These are phyloP conservation scores for Penicillium fimorum DNA, from an alignment of 495 filamentous ascomycete genomes.

Conservation along the genomic window DNA sequence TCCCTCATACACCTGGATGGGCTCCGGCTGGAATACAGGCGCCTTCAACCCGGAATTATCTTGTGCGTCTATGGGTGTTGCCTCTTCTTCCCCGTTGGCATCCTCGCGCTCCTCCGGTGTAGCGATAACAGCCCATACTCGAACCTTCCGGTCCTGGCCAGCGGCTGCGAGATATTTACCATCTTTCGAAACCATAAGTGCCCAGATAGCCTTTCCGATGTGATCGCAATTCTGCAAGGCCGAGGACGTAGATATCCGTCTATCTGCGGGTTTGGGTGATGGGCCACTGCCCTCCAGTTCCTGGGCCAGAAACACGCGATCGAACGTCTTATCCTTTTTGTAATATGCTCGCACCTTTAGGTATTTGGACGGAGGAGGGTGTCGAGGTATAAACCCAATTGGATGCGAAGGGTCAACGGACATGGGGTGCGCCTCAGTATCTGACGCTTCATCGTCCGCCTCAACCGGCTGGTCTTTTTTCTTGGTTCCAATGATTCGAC, in stretches of 20 bases:
- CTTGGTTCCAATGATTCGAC: conserved; percentile 79
- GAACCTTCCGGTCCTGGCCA: conserved; percentile 80
- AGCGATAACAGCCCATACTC: conserved; percentile 88
- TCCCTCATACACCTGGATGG: conserved; percentile 74
- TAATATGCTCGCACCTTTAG: conserved; percentile 78
- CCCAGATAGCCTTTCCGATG: conserved; percentile 71
- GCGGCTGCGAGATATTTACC: conserved; percentile 87
- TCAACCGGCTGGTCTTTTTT: conserved; percentile 58
- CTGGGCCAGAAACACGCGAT: conserved; percentile 87
- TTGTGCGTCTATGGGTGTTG: conserved; percentile 43
- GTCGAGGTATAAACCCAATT: conserved; percentile 83
- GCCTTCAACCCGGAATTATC: conserved; percentile 63
- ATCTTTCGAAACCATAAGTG: conserved; percentile 89
- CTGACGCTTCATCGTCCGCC: conserved; percentile 66
- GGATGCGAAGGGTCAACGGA: conserved; percentile 76
- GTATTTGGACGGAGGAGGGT: conserved; percentile 88
- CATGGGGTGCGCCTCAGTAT: conserved; percentile 67
- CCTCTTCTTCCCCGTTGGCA: conserved; percentile 70
- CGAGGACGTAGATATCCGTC: conserved; percentile 27
- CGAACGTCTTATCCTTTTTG: conserved; percentile 81
- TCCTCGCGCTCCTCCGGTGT: conserved; percentile 72
- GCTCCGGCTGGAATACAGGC: conserved; percentile 82
- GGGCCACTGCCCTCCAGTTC: conserved; percentile 54
- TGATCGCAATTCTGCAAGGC: conserved; percentile 37
- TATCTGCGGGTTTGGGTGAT: conserved; percentile 22